Percentiles rank a stretch among this genome's conserved stretches.
Conservation (phyloP, 257 asterid species). For the Eustoma russellianum region DNA sequence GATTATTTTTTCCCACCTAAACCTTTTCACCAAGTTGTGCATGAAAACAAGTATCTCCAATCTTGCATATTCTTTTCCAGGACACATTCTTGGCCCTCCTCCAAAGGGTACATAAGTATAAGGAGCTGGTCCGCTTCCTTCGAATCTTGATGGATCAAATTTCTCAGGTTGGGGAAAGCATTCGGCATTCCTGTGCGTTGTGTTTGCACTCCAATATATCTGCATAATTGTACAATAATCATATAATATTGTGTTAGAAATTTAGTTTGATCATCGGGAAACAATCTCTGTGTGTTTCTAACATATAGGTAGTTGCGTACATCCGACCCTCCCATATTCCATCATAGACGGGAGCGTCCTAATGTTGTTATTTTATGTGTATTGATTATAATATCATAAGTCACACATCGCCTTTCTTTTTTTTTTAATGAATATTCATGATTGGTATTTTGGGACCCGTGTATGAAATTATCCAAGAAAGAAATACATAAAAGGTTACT, state of each 20-base stretch:
- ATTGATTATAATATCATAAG: neutral
- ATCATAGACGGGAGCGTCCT: too few relatives aligned
- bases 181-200: slow-evolving; percentile 40
- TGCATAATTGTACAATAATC: slow-evolving; percentile 7
- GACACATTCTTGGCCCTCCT: slow-evolving; percentile 59
- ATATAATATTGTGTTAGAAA: too few relatives aligned
- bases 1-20: slow-evolving; percentile 33
- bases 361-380: too few relatives aligned
- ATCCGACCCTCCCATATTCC: too few relatives aligned
- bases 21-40: slow-evolving; percentile 42
- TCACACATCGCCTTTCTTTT: neutral
- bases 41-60: slow-evolving; percentile 49
- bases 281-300: too few relatives aligned
- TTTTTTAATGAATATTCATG: too few relatives aligned
- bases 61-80: slow-evolving; percentile 48
- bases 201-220: slow-evolving; percentile 48
- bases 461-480: too few relatives aligned
- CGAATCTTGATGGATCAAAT: slow-evolving; percentile 49
- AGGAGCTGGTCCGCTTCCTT: slow-evolving; percentile 47
- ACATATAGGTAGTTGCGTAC: too few relatives aligned
- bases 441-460: too few relatives aligned
- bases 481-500: too few relatives aligned
- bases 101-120: slow-evolving; percentile 56
- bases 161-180: slow-evolving; percentile 30
- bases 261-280: too few relatives aligned